phyloP scores from a whole-genome alignment of 1,139 yeast genomes.

The Pichia sp. region DNA sequence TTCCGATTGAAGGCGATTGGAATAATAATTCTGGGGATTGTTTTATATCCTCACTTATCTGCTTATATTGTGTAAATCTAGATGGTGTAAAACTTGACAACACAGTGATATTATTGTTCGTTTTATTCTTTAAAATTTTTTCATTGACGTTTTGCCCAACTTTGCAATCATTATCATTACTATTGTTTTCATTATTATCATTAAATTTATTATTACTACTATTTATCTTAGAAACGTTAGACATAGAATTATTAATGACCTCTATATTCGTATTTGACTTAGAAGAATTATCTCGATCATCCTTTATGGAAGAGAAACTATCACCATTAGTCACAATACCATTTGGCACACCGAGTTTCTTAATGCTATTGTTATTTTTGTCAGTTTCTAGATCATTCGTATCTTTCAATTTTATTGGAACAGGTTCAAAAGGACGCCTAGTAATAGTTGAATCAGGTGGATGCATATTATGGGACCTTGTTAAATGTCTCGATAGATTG shows the following conservation, averaged over 20 bases:
- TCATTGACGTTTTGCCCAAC: no score
- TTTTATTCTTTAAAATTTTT: background rate
- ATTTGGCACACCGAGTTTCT: no score
- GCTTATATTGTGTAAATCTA: background rate
- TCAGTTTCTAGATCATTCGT: slow-evolving; percentile 9
- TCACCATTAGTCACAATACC: no score
- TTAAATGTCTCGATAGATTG: slow-evolving; percentile 28
- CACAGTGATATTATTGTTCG: no score
- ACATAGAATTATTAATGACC: background rate
- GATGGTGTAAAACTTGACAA: background rate
- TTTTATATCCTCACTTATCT: background rate
- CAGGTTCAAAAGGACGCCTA: slow-evolving; percentile 23
- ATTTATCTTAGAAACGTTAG: background rate
- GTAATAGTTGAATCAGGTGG: slow-evolving; percentile 23
- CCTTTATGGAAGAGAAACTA: no score
- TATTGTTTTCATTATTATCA: background rate
- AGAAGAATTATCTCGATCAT: no score
- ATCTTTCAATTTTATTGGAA: background rate
- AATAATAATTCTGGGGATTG: background rate
- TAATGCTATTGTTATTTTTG: no score
- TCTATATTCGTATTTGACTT: background rate
- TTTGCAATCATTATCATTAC: background rate
- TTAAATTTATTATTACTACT: background rate
- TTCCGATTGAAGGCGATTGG: background rate
- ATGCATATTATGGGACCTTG: slow-evolving; percentile 23